Evolutionary conservation across 2,329 filamentous ascomycete species (phyloP), one percentile per base, ranked within the genome.

Genomic region (Monosporascus sp.): DNA sequence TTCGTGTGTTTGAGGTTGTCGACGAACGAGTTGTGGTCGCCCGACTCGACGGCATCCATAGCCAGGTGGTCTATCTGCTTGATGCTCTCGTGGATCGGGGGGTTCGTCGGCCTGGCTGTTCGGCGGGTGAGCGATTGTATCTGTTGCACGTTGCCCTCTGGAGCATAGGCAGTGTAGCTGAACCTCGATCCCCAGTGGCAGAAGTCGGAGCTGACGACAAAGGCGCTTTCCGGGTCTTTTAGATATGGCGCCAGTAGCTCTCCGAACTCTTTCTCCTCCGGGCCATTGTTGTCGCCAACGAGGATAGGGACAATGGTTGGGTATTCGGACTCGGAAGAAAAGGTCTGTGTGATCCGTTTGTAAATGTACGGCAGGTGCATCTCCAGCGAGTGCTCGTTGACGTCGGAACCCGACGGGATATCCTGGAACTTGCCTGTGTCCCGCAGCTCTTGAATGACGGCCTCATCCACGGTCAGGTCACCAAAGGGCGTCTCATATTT

Each of bases 331-430:
- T 72, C 65, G 0, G 75, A 72, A 1, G 70, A 72, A 56, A 82
- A 80, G 0, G 75, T 77, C 53, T 77, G 72, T 49, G 79, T 64
- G 2, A 84, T 78, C 50, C 89, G 83, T 66, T 92, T 91, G 76
- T 91, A 92, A 57, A 97, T 87, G 65, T 95, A 97, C 0, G 94
- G 93, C 8, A 97, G 78, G 62, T 99, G 94, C 88, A 99, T 96
- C 74, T 99, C 94, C 2, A 97, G 80, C 49, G 90, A 96, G 71
- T 99, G 94, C 71, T 99, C 94, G 5, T 82, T 80, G 56, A 90
- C 82, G 64, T 99, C 94, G 6, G 84, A 76, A 4, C 74, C 64
- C 18, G 70, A 71, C 2, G 80, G 82, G 76, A 97, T 94, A 50
- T 78, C 74, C 18, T 79, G 72, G 66, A 88, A 88, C 51, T 76